Base-by-base conservation (phyloP, 129 eudicot genomes). In the Centella asiatica region DNA sequence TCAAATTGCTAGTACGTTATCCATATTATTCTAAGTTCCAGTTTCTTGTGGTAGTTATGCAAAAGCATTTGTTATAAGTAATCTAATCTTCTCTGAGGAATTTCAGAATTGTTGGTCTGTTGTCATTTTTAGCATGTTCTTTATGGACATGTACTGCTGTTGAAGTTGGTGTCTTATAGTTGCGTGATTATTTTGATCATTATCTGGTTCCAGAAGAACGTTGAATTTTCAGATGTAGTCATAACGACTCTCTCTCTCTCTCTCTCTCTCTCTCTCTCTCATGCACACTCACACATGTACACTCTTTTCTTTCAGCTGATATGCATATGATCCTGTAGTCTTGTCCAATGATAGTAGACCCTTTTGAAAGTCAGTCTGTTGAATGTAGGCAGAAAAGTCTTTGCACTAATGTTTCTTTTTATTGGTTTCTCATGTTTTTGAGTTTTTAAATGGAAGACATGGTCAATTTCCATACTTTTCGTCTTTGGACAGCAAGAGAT, bases 141-240 rank as follows among this genome's bases (percentile, higher is more conserved):
- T 57, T 29, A 0, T 15, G 13, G 39, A 26, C 14, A 29, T 6
- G 17, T 63, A 1, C 14, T 31, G 27, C 45, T 63, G 44, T 46
- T 33, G 55, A n/a, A n/a, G n/a, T n/a, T n/a, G n/a, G n/a, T n/a
- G n/a, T n/a, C n/a, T n/a, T n/a, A n/a, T n/a, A n/a, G n/a, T n/a
- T n/a, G n/a, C n/a, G n/a, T n/a, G n/a, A 19, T 22, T 50, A 50
- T 50, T 51, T 51, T 51, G 57, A 51, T 51, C 31, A 24, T 49
- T 25, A 4, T 24, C 31, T 52, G 58, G 18, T 52, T 52, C 1
- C 27, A 52, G 1, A 13, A 42, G 47, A n/a, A n/a, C n/a, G n/a
- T n/a, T n/a, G n/a, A n/a, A n/a, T n/a, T n/a, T n/a, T n/a, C n/a
- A n/a, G n/a, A n/a, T n/a, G n/a, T n/a, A n/a, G n/a, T n/a, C n/a